Evolutionary conservation across 805 yeast genomes (phyloP), one percentile per base, ranked within the genome.

Genomic region (Cyberlindnera petersonii): DNA sequence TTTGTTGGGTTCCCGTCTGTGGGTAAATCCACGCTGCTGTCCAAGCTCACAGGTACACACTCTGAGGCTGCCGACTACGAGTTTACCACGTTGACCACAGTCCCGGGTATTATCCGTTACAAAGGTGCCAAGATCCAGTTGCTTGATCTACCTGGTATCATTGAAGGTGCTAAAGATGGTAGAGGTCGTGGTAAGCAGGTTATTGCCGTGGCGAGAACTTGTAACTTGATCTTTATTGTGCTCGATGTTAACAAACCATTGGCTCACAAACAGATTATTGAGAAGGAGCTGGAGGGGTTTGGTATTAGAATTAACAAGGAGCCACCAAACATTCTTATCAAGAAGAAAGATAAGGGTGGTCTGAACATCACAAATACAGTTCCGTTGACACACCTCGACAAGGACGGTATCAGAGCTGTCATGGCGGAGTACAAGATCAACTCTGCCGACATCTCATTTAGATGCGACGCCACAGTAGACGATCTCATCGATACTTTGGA

Each of bases 1-100:
- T 93, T 89, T 60, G 96, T 93, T 31, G 99, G 99, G 4, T 93
- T 93, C 60, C 99, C 99, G 1, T 89, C 98, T 1, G 98, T 93
- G 22, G 75, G 74, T 46, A 85, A 85, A 56, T 79, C 86, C 8
- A 93, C 99, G 1, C 66, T 93, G 43, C 73, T 93, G 50, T 79
- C 86, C 21, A 84, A 86, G 61, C 68, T 93, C 35, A 93, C 98
- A 0, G 98, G 98, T 47, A 89, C 96, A 3, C 95, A 87, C 59
- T 84, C 96, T 1, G 98, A 91, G 64, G 96, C 83, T n/a, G 97
- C 98, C 9, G 98, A 87, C 6, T 91, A 91, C 59, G 98, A 93
- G 65, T 93, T 93, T 70, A 93, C 98, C 20, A 93, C 98, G 0
- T 74, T 93, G 59, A 93, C 97, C 20, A 91, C 98, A 0, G 98